Conservation (phyloP, 306 rosid genomes). For the Urtica urens region DNA sequence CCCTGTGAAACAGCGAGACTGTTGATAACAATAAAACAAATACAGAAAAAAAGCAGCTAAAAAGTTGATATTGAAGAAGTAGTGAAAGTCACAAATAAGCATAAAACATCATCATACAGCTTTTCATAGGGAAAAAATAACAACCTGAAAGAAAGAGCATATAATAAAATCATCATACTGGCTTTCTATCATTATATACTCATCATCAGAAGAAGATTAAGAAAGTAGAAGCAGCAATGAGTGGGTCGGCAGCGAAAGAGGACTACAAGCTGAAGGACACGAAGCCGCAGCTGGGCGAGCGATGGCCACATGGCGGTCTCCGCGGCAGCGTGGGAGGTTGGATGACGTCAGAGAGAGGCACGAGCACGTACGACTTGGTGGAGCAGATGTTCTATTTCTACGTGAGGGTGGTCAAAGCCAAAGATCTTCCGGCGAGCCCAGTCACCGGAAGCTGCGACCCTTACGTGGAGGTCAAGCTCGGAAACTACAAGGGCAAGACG, state of each 20-base stretch:
- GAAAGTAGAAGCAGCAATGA: slow-evolving; percentile 15
- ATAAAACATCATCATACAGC: neutral
- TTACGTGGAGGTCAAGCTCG: slow-evolving; percentile 63
- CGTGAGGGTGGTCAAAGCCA: slow-evolving; percentile 69
- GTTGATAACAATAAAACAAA: too few species aligned
- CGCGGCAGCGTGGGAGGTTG: slow-evolving; percentile 69
- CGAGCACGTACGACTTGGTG: slow-evolving; percentile 76
- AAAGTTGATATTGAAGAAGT: slow-evolving; percentile 11
- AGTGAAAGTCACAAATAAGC: slow-evolving; percentile 6
- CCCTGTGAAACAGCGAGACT: too few species aligned
- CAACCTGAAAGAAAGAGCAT: neutral
- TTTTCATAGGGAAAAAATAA: neutral
- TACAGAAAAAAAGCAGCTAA: neutral
- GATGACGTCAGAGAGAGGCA: slow-evolving; percentile 62
- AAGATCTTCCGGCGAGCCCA: slow-evolving; percentile 54
- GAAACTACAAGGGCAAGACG: slow-evolving; percentile 68
- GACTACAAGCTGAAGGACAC: slow-evolving; percentile 72
- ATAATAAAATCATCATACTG: neutral
- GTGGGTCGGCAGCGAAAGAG: slow-evolving; percentile 33
- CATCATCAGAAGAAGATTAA: too few species aligned
- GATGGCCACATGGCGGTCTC: slow-evolving; percentile 83
- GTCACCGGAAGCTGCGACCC: slow-evolving; percentile 51
- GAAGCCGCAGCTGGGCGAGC: slow-evolving; percentile 63
- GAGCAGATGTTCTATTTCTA: slow-evolving; percentile 77
- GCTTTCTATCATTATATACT: too few species aligned